These are phyloP conservation scores for Hypoxylon sp. DNA, from an alignment of 2,329 filamentous ascomycete genomes.

Conservation along the genomic window DNA sequence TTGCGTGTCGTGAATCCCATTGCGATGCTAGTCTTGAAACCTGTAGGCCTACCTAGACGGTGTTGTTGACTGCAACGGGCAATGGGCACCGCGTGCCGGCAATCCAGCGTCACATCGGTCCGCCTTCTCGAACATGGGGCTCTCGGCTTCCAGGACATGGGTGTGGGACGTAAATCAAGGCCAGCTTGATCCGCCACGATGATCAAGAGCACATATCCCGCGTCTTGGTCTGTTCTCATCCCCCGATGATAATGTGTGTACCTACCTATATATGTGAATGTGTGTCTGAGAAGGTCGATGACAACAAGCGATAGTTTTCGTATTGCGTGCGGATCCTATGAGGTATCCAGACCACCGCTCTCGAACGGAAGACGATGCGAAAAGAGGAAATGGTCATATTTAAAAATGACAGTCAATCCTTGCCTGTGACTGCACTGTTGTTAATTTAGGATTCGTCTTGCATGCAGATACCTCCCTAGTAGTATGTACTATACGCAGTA, in stretches of 20 bases:
- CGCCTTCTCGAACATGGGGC: conserved; percentile 34
- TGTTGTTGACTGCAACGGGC: conserved; percentile 23
- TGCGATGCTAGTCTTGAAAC: conserved; percentile 23
- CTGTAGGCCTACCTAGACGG: conserved; percentile 21
- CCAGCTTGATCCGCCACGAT: conserved; percentile 10
- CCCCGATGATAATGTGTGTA: background rate
- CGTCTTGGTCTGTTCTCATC: background rate
- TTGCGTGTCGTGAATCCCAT: conserved; percentile 13
- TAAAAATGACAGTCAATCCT: conserved; percentile 7
- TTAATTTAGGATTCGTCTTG: conserved; percentile 28
- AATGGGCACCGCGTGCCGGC: conserved; percentile 22
- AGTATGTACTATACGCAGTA: background rate
- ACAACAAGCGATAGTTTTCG: no score
- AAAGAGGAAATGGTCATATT: background rate
- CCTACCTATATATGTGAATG: background rate
- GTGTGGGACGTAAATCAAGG: conserved; percentile 8
- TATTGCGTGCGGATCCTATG: no score
- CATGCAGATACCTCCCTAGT: background rate
- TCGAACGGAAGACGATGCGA: background rate
- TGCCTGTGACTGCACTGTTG: conserved; percentile 7
- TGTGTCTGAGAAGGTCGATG: no score
- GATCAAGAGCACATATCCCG: conserved; percentile 13
- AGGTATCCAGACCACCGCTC: background rate
- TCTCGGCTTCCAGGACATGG: conserved; percentile 18
- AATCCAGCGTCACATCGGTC: conserved; percentile 33